Base-by-base conservation (phyloP, 2,329 filamentous ascomycete species). In the Fusarium praegraminearum region DNA sequence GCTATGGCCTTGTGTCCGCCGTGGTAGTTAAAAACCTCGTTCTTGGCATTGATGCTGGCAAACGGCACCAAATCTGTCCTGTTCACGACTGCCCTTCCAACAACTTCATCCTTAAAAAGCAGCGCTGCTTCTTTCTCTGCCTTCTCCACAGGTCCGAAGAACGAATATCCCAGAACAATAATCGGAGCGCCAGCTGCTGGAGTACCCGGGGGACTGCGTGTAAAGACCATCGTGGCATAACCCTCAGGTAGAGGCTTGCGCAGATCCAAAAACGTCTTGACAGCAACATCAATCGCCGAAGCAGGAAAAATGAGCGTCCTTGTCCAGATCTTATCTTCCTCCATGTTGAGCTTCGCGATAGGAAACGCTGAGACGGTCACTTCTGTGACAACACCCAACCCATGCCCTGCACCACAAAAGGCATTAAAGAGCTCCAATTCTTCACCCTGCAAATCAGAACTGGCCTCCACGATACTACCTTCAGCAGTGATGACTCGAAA, bases 381-480 rank as follows among this genome's bases (percentile, higher is more conserved):
- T n/a, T 74, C 67, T 0, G 75, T 76, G 12, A 81, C 70, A 7
- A 80, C 71, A 2, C 77, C 75, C 0, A 81, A 54, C 1, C 80
- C 79, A 24, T 78, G 77, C 1, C 79, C 79, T 8, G 75, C 78
- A 4, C 79, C 79, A 18, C 78, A 70, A 2, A 81, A 65, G 3
- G 70, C 69, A 12, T 77, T 63, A 65, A 78, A 81, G 0, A 81
- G 62, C 1, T 58, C 57, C 10, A 68, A 67, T 3, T 79, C 76
- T 3, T 74, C 73, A 1, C 63, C 71, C 0, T 56, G 22, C 3
- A 65, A 62, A 1, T 70, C 60, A 3, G 60, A 24, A 18, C 54
- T 62, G 1, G 77, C 54, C 2, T 74, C 65, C 1, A 75, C 5
- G 1, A 65, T 5, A 0, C 70, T 51, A 0, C 73, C 73, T 5